Evolutionary conservation across 441 rosid species (phyloP).

Genomic region (Heliophila coronopifolia): DNA sequence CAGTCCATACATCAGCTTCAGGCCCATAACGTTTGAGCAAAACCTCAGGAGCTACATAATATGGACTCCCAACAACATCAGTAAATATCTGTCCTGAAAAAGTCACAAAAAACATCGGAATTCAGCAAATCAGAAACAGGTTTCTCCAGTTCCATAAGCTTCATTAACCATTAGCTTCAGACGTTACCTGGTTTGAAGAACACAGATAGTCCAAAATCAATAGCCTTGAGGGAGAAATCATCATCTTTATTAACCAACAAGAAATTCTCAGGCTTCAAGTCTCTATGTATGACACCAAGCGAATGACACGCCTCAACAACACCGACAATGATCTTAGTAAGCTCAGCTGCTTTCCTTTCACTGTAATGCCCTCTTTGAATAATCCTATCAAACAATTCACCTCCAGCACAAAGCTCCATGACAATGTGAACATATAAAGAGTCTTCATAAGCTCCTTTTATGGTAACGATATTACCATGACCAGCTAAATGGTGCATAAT

Average conservation of each 20-base stretch:
- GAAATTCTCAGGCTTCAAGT: slow-evolving; percentile 58
- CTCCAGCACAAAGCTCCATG: slow-evolving; percentile 93
- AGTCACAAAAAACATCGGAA: not conserved
- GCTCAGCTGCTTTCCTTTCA: slow-evolving; percentile 86
- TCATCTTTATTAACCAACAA: slow-evolving; percentile 85
- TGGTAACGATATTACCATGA: slow-evolving; percentile 76
- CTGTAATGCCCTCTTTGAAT: slow-evolving; percentile 90
- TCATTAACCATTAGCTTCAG: not conserved
- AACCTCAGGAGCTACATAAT: slow-evolving; percentile 95
- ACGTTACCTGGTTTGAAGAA: slow-evolving; percentile 82
- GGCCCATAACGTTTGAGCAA: slow-evolving; percentile 85
- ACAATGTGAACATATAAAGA: slow-evolving; percentile 72
- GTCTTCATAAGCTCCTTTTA: slow-evolving; percentile 93
- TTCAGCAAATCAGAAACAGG: not conserved
- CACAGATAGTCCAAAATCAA: slow-evolving; percentile 92
- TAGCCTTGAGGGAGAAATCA: slow-evolving; percentile 95
- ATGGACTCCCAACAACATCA: slow-evolving; percentile 95
- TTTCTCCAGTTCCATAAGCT: not conserved
- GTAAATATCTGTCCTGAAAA: slow-evolving; percentile 68
- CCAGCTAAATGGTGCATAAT: slow-evolving; percentile 96
- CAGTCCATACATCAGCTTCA: slow-evolving; percentile 97
- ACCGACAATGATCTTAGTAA: slow-evolving; percentile 83
- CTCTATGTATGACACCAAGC: slow-evolving; percentile 69
- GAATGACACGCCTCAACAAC: slow-evolving; percentile 95
- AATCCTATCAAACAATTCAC: slow-evolving; percentile 88